These are phyloP conservation scores for Kuraishia capsulata DNA, from an alignment of 805 yeast genomes.

Conservation along the genomic window DNA sequence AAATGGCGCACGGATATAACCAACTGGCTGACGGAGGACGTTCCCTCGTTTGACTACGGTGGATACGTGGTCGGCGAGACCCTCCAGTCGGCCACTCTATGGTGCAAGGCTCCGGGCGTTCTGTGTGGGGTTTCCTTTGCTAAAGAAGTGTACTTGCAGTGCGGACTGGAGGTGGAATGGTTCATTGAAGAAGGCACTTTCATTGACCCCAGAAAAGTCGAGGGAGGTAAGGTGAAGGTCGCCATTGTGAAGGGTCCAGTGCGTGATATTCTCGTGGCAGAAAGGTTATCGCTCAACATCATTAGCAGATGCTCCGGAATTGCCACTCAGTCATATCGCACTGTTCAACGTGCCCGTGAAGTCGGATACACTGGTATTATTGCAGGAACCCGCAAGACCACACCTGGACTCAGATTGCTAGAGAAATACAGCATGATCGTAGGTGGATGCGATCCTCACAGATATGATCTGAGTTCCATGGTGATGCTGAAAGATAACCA, in stretches of 20 bases:
- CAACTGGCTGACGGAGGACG: conserved; percentile 75
- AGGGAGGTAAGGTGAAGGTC: conserved; percentile 52
- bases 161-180: conserved; percentile 70
- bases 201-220: conserved; percentile 36
- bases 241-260: conserved; percentile 80
- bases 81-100: conserved; percentile 61
- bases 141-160: conserved; percentile 71
- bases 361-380: conserved; percentile 73
- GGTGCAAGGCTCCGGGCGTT: conserved; percentile 74
- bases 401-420: conserved; percentile 83
- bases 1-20: conserved; percentile 76
- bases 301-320: conserved; percentile 81
- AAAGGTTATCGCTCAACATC: conserved; percentile 77
- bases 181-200: conserved; percentile 56
- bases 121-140: conserved; percentile 88
- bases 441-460: conserved; percentile 90
- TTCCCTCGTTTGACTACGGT: conserved; percentile 90
- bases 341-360: conserved; percentile 52
- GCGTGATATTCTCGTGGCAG: conserved; percentile 70
- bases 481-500: conserved; percentile 96
- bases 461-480: conserved; percentile 89
- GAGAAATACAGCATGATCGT: conserved; percentile 94
- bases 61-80: conserved; percentile 89
- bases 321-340: conserved; percentile 61
- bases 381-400: conserved; percentile 96